A percentile compares a stretch with the other conserved stretches of the same genome.
These are phyloP conservation scores for Magnaporthiopsis poae DNA, from an alignment of 2,329 filamentous ascomycete genomes.

Conservation along the genomic window DNA sequence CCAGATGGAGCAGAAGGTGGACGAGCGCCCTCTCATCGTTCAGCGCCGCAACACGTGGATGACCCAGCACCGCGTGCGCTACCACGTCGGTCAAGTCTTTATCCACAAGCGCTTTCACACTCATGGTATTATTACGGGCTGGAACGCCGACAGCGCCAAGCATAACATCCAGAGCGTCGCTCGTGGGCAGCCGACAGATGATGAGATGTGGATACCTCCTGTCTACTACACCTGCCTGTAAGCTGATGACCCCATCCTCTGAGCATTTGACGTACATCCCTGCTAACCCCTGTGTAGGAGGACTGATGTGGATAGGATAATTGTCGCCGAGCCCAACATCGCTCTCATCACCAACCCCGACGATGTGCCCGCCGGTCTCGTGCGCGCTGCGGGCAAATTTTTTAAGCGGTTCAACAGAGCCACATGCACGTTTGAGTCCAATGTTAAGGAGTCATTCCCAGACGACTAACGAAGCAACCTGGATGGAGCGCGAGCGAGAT, in stretches of 20 bases:
- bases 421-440: slow-evolving; percentile 67
- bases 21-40: slow-evolving; percentile 29
- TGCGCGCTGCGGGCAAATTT: slow-evolving; percentile 66
- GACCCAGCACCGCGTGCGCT: slow-evolving; percentile 39
- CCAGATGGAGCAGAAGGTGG: slow-evolving; percentile 33
- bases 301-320: slow-evolving; percentile 54
- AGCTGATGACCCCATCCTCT: slow-evolving; percentile 29
- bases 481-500: background rate
- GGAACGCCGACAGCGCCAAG: slow-evolving; percentile 44
- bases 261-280: background rate
- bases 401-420: slow-evolving; percentile 75
- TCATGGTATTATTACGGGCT: slow-evolving; percentile 76
- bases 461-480: slow-evolving; percentile 50
- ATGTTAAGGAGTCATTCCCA: slow-evolving; percentile 69
- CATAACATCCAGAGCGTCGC: background rate
- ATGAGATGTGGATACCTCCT: slow-evolving; percentile 37
- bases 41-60: slow-evolving; percentile 25
- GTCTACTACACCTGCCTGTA: slow-evolving; percentile 83
- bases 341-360: slow-evolving; percentile 41
- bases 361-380: slow-evolving; percentile 46
- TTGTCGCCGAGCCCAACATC: slow-evolving; percentile 71
- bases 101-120: slow-evolving; percentile 72
- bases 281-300: slow-evolving; percentile 33
- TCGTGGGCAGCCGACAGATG: slow-evolving; percentile 5
- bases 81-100: slow-evolving; percentile 73